phyloP scores from a whole-genome alignment of 2,329 filamentous ascomycete species.

The Pestalotiopsis sp. region DNA sequence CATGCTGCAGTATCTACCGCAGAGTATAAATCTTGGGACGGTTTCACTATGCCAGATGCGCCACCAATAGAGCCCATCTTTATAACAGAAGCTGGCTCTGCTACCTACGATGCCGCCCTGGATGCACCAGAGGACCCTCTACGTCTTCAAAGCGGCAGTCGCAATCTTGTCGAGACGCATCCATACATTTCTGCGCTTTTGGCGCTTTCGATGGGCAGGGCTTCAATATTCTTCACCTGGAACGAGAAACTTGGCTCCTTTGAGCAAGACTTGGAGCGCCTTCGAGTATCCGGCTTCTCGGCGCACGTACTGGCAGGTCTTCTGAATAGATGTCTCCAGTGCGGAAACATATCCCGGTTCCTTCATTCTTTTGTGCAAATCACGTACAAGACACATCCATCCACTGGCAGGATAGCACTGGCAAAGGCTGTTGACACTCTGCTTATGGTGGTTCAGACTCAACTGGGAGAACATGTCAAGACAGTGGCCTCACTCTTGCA shows the following conservation, averaged over 20 bases:
- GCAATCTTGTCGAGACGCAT: constrained; percentile 47
- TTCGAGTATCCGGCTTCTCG: constrained; percentile 60
- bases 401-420: constrained; percentile 52
- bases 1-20: constrained; percentile 31
- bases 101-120: constrained; percentile 66
- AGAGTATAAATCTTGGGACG: constrained; percentile 69
- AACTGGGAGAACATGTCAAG: constrained; percentile 45
- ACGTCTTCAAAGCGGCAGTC: constrained; percentile 36
- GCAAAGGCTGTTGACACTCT: constrained; percentile 51
- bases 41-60: constrained; percentile 52
- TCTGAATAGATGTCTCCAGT: constrained; percentile 47
- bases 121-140: constrained; percentile 41
- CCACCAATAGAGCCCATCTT: constrained; percentile 50
- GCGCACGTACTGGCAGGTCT: constrained; percentile 48
- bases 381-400: constrained; percentile 45
- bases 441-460: constrained; percentile 49
- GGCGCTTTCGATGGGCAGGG: constrained; percentile 69
- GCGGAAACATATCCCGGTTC: constrained; percentile 48
- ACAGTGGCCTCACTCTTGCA: constrained; percentile 51
- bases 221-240: constrained; percentile 71
- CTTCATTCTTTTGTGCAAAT: constrained; percentile 48
- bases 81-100: constrained; percentile 68
- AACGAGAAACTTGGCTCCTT: constrained; percentile 56
- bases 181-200: constrained; percentile 61
- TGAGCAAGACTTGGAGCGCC: constrained; percentile 42